Base-by-base conservation (phyloP, 306 rosid genomes). In the Cucurbita pepo region DNA sequence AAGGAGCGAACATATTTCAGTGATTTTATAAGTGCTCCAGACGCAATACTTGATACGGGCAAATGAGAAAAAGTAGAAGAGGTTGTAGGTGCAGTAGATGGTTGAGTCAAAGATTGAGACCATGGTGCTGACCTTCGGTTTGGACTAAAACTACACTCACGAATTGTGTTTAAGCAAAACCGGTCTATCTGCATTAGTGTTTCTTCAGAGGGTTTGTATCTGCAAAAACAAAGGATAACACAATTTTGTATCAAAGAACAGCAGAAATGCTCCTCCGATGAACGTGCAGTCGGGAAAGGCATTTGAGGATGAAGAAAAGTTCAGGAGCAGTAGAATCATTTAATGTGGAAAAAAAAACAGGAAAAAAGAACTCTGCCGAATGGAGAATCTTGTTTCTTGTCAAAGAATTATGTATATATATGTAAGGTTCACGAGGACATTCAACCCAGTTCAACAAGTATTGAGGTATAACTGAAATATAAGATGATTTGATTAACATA, bases 201-300 rank as follows among this genome's bases (percentile, higher is more conserved):
- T 78, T 95, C 99, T 84, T 85, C 93, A 19, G 90, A 85, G 37
- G 99, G 96, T 86, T 88, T 95, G 82, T 95, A 95, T 80, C 99
- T 95, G 89, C 59, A 82, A 50, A 45, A 54, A 74, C 57, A 76
- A 81, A 79, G 55, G 25, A 78, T 74, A 34, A 48, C 45, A 36
- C 77, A 80, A 74, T 54, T 73, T 71, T 41, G 48, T 62, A 67
- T 62, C 43, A 59, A 56, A 78, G 36, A 76, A 72, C 71, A 51
- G 69, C 61, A 78, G 80, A 48, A 69, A 77, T 7, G 52, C 47
- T 69, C 54, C 18, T 50, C 54, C 54, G 63, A 50, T 15, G 45
- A 73, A 71, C 48, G 60, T 62, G 19, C 58, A 76, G 34, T 19
- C 69, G 40, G 21, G 72, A 67, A 67, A 47, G 19, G 41, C 72